Conservation (phyloP, 441 rosid species). For the Populus hybrid region DNA sequence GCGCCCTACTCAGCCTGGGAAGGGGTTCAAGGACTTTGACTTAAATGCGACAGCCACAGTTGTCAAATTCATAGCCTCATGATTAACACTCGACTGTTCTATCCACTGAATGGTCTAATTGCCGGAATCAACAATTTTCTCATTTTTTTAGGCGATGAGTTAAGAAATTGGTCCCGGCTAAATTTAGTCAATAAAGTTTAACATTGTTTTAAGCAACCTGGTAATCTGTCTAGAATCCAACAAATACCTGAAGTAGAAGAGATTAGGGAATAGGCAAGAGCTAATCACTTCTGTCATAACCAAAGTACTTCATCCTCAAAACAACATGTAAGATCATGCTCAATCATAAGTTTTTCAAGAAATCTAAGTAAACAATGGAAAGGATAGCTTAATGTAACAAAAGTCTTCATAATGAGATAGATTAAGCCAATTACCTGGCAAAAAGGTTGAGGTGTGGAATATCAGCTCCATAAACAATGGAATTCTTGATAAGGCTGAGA, state of each 20-base stretch:
- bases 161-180: neutral
- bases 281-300: neutral
- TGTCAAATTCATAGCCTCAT: neutral
- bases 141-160: neutral
- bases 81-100: neutral
- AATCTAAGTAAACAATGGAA: neutral
- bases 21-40: neutral
- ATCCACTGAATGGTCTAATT: neutral
- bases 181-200: neutral
- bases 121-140: accelerated
- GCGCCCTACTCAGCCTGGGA: too few species aligned
- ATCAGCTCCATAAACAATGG: slow-evolving; percentile 55
- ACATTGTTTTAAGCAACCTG: neutral
- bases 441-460: slow-evolving; percentile 41
- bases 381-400: neutral
- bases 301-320: neutral
- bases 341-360: neutral
- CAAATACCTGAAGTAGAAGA: neutral
- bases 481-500: slow-evolving; percentile 43
- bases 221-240: neutral
- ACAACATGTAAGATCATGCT: neutral
- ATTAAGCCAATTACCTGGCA: slow-evolving; percentile 36
- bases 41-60: neutral
- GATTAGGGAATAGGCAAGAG: neutral
- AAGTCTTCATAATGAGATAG: neutral